These are phyloP conservation scores for Lentinus brumalis DNA, from an alignment of 768 basidiomycete genomes.

Conservation along the genomic window DNA sequence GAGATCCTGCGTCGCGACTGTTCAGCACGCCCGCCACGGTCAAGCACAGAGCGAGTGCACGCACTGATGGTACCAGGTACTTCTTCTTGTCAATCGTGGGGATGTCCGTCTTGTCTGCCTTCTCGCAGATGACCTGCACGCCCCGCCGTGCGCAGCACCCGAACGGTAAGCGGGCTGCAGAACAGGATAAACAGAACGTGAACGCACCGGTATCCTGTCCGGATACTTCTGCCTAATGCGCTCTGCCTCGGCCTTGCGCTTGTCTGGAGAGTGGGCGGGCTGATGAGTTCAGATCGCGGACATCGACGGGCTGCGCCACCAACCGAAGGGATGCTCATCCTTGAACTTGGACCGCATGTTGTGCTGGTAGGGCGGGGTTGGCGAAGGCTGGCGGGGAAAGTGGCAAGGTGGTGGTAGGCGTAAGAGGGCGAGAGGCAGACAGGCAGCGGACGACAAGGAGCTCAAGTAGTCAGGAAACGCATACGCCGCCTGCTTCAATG, in stretches of 20 bases:
- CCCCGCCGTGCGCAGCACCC: slow-evolving; percentile 2
- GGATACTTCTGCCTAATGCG: slow-evolving; percentile 98
- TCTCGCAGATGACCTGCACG: slow-evolving; percentile 97
- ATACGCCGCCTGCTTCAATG: slow-evolving; percentile 14
- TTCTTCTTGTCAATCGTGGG: slow-evolving; percentile 99
- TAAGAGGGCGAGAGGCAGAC: slow-evolving; percentile 16
- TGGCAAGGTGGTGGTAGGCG: slow-evolving; percentile 5
- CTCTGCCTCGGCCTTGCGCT: slow-evolving; percentile 99
- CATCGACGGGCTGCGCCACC: slow-evolving; percentile 36
- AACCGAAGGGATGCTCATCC: slow-evolving; percentile 99
- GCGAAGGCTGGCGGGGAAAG: not conserved
- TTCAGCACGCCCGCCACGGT: slow-evolving; percentile 7
- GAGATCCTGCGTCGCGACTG: slow-evolving; percentile 64
- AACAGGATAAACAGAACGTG: not conserved
- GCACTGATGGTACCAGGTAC: slow-evolving; percentile 95
- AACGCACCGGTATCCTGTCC: slow-evolving; percentile 93
- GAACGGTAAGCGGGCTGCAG: not conserved
- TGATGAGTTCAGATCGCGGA: slow-evolving; percentile 38
- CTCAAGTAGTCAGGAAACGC: slow-evolving; percentile 24
- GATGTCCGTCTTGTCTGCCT: slow-evolving; percentile 97
- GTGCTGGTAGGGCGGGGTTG: slow-evolving; percentile 1
- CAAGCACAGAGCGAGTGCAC: slow-evolving; percentile 26
- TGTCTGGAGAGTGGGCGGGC: slow-evolving; percentile 59
- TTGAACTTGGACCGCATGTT: slow-evolving; percentile 94
- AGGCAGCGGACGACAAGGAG: slow-evolving; percentile 21